These are phyloP conservation scores for Acer yangbiense DNA, from an alignment of 345 rosid species.

Conservation along the genomic window DNA sequence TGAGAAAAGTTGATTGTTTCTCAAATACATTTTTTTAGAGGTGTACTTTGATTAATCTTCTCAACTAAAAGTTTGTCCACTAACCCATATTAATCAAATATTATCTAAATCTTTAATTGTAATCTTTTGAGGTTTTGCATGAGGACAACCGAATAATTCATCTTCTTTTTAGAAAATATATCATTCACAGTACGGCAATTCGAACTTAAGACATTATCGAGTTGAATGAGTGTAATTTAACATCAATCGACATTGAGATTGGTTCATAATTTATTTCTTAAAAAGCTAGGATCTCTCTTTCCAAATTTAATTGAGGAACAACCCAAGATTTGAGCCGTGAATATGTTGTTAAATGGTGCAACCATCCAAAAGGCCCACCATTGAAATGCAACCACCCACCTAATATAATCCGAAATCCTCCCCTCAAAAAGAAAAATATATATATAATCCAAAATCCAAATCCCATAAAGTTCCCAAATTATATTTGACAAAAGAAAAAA, in stretches of 20 bases:
- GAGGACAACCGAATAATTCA: too few species aligned
- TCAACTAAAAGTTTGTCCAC: neutral
- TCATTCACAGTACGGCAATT: too few species aligned
- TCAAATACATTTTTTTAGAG: neutral
- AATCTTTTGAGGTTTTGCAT: neutral
- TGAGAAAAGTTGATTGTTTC: neutral
- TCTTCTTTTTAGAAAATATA: too few species aligned
- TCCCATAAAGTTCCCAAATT: neutral
- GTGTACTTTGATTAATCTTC: neutral
- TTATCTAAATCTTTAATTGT: neutral
- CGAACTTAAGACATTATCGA: too few species aligned
- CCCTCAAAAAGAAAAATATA: neutral
- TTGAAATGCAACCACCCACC: slow-evolving; percentile 21
- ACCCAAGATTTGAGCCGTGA: neutral
- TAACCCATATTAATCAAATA: neutral
- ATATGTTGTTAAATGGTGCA: too few species aligned
- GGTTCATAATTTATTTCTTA: neutral
- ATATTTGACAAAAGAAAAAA: neutral
- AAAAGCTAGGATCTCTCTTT: slow-evolving; percentile 9
- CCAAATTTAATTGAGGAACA: neutral
- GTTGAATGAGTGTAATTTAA: too few species aligned
- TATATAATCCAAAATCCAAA: slow-evolving; percentile 17
- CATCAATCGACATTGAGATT: too few species aligned
- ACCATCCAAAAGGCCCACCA: neutral
- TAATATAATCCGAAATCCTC: slow-evolving; percentile 11